Conservation (phyloP, 2,329 filamentous ascomycete species). For the Ophiostoma sp. region DNA sequence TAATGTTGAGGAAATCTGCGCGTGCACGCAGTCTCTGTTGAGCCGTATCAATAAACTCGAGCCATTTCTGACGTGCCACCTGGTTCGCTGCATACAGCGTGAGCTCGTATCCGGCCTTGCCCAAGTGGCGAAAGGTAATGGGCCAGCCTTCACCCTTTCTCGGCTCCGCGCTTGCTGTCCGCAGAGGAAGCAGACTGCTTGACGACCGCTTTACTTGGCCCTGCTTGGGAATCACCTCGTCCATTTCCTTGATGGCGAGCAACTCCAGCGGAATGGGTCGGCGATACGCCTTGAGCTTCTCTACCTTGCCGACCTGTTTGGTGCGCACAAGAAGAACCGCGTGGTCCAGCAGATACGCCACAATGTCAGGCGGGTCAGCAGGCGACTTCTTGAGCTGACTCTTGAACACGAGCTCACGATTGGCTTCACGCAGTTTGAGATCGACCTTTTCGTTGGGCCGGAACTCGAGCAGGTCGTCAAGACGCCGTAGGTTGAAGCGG, state of each 20-base stretch:
- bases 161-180: slow-evolving; percentile 47
- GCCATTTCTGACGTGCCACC: slow-evolving; percentile 88
- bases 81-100: slow-evolving; percentile 83
- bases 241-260: slow-evolving; percentile 92
- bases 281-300: slow-evolving; percentile 91
- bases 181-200: slow-evolving; percentile 62
- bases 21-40: slow-evolving; percentile 82
- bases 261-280: slow-evolving; percentile 90
- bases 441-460: slow-evolving; percentile 86
- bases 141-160: slow-evolving; percentile 74
- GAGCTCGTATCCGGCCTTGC: slow-evolving; percentile 89
- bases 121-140: slow-evolving; percentile 92
- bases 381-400: slow-evolving; percentile 88
- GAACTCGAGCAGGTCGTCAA: slow-evolving; percentile 90
- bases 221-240: slow-evolving; percentile 78
- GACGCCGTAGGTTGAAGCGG: slow-evolving; percentile 86
- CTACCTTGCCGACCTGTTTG: slow-evolving; percentile 86
- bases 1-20: slow-evolving; percentile 83
- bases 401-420: slow-evolving; percentile 89
- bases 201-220: slow-evolving; percentile 81
- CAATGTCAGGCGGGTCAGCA: slow-evolving; percentile 82
- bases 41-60: slow-evolving; percentile 88
- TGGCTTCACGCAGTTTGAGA: slow-evolving; percentile 87
- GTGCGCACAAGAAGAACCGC: slow-evolving; percentile 85
- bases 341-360: slow-evolving; percentile 93